Evolutionary conservation across 148 eudicot genomes (phyloP).

Genomic region (Rhododendron ovatum): DNA sequence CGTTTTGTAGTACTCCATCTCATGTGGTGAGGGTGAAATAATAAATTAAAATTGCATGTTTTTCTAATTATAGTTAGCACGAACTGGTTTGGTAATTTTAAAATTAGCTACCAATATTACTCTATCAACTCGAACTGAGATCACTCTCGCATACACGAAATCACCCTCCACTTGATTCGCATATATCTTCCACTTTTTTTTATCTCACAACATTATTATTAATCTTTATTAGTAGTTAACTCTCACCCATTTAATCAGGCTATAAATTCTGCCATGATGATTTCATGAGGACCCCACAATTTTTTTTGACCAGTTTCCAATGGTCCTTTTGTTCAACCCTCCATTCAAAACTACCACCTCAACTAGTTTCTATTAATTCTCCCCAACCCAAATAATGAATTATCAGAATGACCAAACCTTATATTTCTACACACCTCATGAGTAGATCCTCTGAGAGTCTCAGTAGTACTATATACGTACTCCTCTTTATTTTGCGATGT

Average conservation of each 20-base stretch:
- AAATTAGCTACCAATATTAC: not conserved
- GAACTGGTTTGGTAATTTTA: not conserved
- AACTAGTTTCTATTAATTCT: not conserved
- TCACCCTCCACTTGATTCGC: not conserved
- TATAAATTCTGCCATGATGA: constrained; percentile 24
- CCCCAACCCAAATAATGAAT: constrained; percentile 21
- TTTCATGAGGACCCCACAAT: constrained; percentile 24
- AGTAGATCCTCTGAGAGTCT: constrained; percentile 22
- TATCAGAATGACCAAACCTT: constrained; percentile 37
- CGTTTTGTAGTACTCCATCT: not conserved
- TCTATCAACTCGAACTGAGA: not conserved
- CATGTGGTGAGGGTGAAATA: not conserved
- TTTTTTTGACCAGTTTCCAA: constrained; percentile 8
- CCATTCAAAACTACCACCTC: constrained; percentile 16
- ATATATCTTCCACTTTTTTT: not conserved
- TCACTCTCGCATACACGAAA: not conserved
- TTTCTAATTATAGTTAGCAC: not conserved
- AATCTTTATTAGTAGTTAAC: not conserved
- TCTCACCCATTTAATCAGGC: constrained; percentile 1
- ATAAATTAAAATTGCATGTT: not conserved
- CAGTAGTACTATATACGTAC: constrained; percentile 5
- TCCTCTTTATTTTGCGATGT: not conserved
- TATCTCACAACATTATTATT: not conserved
- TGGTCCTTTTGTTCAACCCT: constrained; percentile 13
- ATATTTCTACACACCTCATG: constrained; percentile 28